These are phyloP conservation scores for Aspergillus funiculosus DNA, from an alignment of 495 filamentous ascomycete species.

Conservation along the genomic window DNA sequence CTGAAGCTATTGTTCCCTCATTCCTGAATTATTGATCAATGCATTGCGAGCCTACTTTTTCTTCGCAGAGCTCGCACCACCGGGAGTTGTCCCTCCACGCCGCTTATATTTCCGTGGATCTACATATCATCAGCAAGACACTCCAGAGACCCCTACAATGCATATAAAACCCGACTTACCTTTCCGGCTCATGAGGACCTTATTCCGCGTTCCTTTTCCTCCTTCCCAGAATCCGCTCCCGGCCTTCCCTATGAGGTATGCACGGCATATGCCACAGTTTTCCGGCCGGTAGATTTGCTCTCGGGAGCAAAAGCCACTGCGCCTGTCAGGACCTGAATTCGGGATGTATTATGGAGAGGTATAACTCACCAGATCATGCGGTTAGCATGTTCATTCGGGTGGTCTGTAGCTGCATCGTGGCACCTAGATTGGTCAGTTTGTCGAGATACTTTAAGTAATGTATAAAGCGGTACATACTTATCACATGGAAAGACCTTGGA, in stretches of 20 bases:
- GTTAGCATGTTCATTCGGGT: constrained; percentile 77
- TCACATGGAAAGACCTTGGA: constrained; percentile 73
- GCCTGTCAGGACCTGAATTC: constrained; percentile 2
- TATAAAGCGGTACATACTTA: constrained; percentile 30
- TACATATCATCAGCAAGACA: constrained; percentile 11
- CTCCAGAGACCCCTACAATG: not conserved
- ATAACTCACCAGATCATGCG: constrained; percentile 71
- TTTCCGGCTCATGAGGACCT: constrained; percentile 63
- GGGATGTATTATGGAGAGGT: not conserved
- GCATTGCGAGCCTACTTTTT: constrained; percentile 19
- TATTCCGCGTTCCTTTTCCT: constrained; percentile 76
- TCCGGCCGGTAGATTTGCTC: constrained; percentile 81
- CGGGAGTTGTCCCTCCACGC: constrained; percentile 29
- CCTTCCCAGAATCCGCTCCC: constrained; percentile 88
- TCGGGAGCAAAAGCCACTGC: constrained; percentile 65
- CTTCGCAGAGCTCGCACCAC: constrained; percentile 27
- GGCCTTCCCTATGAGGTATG: constrained; percentile 62
- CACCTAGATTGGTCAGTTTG: constrained; percentile 45
- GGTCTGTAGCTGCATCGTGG: constrained; percentile 67
- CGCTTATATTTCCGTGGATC: constrained; percentile 69
- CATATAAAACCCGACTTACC: constrained; percentile 25
- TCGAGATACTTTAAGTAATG: not conserved
- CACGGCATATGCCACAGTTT: constrained; percentile 70
- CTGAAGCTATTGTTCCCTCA: not conserved
- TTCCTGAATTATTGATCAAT: too few relatives aligned